Conservation (phyloP, 2,329 filamentous ascomycete genomes). For the Trichoderma guizhouense region DNA sequence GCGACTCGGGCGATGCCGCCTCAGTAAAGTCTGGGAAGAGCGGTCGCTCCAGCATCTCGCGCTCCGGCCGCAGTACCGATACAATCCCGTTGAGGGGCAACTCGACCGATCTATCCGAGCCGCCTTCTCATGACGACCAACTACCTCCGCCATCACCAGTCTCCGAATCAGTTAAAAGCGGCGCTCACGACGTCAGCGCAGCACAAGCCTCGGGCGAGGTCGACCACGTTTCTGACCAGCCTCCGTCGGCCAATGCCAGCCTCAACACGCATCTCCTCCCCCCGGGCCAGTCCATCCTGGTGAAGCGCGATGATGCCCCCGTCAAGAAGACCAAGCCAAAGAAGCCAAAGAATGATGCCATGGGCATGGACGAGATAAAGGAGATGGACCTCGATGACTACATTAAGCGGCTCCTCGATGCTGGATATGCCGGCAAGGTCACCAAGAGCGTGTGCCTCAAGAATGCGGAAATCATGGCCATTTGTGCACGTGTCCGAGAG, state of each 20-base stretch:
- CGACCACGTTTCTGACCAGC: conserved; percentile 88
- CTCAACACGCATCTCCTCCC: conserved; percentile 59
- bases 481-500: conserved; percentile 86
- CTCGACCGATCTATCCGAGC: conserved; percentile 42
- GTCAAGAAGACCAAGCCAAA: conserved; percentile 45
- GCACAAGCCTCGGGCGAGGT: conserved; percentile 88
- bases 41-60: conserved; percentile 48
- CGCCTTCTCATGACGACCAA: conserved; percentile 49
- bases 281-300: conserved; percentile 84
- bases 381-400: conserved; percentile 94
- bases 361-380: conserved; percentile 88
- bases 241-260: conserved; percentile 64
- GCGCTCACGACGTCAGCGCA: conserved; percentile 71
- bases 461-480: conserved; percentile 93
- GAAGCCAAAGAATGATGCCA: conserved; percentile 47
- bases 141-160: conserved; percentile 78
- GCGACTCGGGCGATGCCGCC: conserved; percentile 64
- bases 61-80: conserved; percentile 44
- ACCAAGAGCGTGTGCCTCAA: conserved; percentile 97
- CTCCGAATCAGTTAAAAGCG: conserved; percentile 69
- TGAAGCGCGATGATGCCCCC: conserved; percentile 72
- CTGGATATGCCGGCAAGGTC: conserved; percentile 92
- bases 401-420: conserved; percentile 90
- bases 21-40: conserved; percentile 72
- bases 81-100: conserved; percentile 39